Base-by-base conservation (phyloP, 768 basidiomycete genomes). In the Podaxis sp. region DNA sequence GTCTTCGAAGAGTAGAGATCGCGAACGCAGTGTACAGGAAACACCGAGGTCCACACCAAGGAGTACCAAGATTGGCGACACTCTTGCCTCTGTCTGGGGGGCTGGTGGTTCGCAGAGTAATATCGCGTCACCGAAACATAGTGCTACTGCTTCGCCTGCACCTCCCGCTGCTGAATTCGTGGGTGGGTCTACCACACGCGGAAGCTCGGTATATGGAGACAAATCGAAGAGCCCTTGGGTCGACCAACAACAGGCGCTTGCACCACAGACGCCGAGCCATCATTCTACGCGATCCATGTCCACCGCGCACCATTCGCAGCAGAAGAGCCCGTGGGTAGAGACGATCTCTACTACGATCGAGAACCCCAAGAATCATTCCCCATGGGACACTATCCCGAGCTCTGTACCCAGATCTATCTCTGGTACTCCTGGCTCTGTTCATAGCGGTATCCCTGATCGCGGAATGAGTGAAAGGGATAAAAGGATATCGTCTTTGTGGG, bases 21-120 rank as follows among this genome's bases (percentile, higher is more conserved):
- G 66, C 47, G n/a, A 67, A 58, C 56, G 57, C 9, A 49, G 66
- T 65, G 47, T 74, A 72, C 64, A 72, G 68, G 53, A 76, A 69
- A 61, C 72, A 64, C 51, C 72, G 65, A 55, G 69, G 72, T 43
- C 60, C 41, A 41, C 64, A 71, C 56, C 53, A 59, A 64, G 54
- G 3, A 67, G 2, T 53, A 69, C 53, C 17, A 62, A 56, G 54
- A 55, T 57, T 36, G 59, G 59, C 13, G 59, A 60, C 11, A 53
- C 59, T 15, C 19, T 60, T 33, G 38, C 59, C 7, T 52, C 59
- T 6, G 59, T 60, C 13, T 60, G 59, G 59, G 59, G 59, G 13
- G 25, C 59, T 54, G 59, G 38, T 41, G 50, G 50, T 22, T 29
- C 59, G 5, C 59, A 58, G 46, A 47, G 47, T 47, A 25, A 40